Evolutionary conservation across 78 protist species (phyloP).

Genomic region (Dictyostelium purpureum): DNA sequence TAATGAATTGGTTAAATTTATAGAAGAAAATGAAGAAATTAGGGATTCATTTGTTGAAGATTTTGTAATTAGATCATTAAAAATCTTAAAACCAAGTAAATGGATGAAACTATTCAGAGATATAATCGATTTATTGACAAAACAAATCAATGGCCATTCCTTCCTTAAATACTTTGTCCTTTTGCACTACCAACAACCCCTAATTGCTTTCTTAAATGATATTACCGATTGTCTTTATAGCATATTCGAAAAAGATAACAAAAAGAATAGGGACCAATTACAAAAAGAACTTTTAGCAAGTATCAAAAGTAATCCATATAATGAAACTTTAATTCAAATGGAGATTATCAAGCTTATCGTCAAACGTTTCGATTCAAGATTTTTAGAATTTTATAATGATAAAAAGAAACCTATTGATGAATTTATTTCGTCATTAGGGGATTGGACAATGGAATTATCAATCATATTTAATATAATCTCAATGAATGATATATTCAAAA

Average conservation of each 20-base stretch:
- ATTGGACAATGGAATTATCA: constrained; percentile 20
- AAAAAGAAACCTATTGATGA: not conserved
- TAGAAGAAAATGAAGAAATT: not conserved
- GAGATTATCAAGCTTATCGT: not conserved
- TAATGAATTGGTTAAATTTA: not conserved
- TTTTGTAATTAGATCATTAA: not conserved
- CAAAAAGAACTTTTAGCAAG: not conserved
- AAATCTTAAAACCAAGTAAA: constrained; percentile 14
- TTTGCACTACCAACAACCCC: not conserved
- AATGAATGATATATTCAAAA: not conserved
- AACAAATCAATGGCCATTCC: not conserved
- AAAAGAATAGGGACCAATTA: constrained; percentile 12
- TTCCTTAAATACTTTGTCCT: not conserved
- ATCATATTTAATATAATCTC: not conserved
- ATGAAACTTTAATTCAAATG: not conserved
- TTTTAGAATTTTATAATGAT: constrained; percentile 2
- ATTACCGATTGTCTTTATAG: constrained; percentile 9
- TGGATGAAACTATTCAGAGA: constrained; percentile 10
- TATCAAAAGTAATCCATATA: not conserved
- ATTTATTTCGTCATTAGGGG: constrained; percentile 3
- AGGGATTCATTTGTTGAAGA: not conserved
- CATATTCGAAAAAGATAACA: constrained; percentile 21
- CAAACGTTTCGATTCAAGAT: constrained; percentile 6
- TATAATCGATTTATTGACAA: not conserved
- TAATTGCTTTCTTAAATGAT: constrained; percentile 3